Base-by-base conservation (phyloP, 169 alveolate species). In the Cryptosporidium viatorum region DNA sequence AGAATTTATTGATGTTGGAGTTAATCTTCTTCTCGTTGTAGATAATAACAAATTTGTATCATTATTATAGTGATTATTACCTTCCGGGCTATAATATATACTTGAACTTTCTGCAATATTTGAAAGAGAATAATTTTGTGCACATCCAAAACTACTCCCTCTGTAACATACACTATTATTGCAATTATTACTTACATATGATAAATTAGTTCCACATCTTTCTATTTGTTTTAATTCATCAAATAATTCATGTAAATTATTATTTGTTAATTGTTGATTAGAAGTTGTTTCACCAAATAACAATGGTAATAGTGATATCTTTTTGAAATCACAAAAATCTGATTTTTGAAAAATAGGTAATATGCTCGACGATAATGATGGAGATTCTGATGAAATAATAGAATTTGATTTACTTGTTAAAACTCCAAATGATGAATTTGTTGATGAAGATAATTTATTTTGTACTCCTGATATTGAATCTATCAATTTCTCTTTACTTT, bases 1-100 rank as follows among this genome's bases (percentile, higher is more conserved):
- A 18, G 89, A 80, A 59, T 80, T 80, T 9, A 80, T 80, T 9
- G 89, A 80, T 18, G 89, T 80, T 10, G 89, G 89, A 58, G 89
- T 80, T 48, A 80, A 43, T 31, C 52, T 59, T 48, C 89, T 80
- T 39, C 75, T 59, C 23, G 21, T 71, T 12, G 58, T 37, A 21
- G 33, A 39, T 21, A 21, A 16, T 26, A 59, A 37, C 21, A 23
- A 41, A 3, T 33, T n/a, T 31, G n/a, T 23, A 37, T 65, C 43
- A 62, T 45, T 80, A 65, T 29, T 65, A 41, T 39, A 8, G 9
- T 58, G 7, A 33, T 35, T 33, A 16, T 41, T 59, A 26, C 37
- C 41, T 29, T 60, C 43, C 33, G 59, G 75, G 7, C 69, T 31
- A 18, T 33, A 41, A 29, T 41, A 35, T 23, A 35, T 3, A 16